Conservation (phyloP, 345 rosid species). For the Eucalyptus sp. region DNA sequence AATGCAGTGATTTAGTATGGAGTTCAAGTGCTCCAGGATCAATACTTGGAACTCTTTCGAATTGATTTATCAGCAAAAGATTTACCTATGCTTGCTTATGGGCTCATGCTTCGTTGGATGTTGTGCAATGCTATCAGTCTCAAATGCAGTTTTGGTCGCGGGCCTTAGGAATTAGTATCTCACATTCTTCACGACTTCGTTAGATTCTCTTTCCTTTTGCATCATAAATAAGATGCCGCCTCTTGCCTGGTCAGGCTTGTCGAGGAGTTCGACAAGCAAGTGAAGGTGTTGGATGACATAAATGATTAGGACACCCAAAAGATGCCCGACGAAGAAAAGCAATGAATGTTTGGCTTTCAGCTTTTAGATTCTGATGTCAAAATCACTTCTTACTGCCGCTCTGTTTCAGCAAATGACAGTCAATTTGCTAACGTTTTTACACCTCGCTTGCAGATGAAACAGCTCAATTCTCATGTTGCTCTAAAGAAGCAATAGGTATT, state of each 20-base stretch:
- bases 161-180: neutral
- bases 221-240: neutral
- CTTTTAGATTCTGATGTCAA: neutral
- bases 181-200: neutral
- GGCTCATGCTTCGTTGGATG: neutral
- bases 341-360: neutral
- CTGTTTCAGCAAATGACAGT: neutral
- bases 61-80: neutral
- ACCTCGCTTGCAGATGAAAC: slow-evolving; percentile 47
- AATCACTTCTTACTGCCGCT: neutral
- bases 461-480: slow-evolving; percentile 73
- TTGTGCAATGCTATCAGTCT: neutral
- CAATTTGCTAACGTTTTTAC: neutral
- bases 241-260: neutral
- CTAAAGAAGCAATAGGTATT: slow-evolving; percentile 61
- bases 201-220: neutral
- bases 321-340: neutral
- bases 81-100: neutral
- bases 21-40: neutral
- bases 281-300: neutral
- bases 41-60: neutral
- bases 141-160: neutral
- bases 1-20: neutral
- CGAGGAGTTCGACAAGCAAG: neutral
- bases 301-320: neutral